Percentiles rank a stretch among this genome's conserved stretches.
phyloP scores from a whole-genome alignment of 2,329 filamentous ascomycete genomes.

The Fusarium coicis region DNA sequence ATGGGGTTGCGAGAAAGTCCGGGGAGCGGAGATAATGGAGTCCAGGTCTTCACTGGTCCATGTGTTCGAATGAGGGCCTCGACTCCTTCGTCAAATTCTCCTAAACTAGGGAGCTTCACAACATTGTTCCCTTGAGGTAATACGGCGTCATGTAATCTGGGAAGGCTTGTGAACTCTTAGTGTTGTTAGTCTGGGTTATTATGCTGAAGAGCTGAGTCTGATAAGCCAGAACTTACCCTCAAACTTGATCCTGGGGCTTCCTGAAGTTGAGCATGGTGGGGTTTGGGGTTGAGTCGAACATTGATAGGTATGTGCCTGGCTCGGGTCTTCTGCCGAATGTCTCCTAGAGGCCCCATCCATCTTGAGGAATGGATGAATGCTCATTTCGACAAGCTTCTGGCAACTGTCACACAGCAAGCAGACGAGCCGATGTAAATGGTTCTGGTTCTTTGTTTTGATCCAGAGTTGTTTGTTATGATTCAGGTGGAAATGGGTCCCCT shows the following conservation, averaged over 20 bases:
- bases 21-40: slow-evolving; percentile 45
- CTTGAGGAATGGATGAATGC: slow-evolving; percentile 37
- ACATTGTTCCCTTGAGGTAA: slow-evolving; percentile 29
- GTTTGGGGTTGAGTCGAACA: slow-evolving; percentile 35
- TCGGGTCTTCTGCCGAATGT: not conserved
- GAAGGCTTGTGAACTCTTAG: slow-evolving; percentile 43
- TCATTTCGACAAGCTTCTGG: slow-evolving; percentile 28
- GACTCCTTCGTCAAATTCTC: slow-evolving; percentile 54
- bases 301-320: slow-evolving; percentile 7
- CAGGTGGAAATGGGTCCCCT: slow-evolving; percentile 34
- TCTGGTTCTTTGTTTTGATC: slow-evolving; percentile 38
- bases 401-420: slow-evolving; percentile 13
- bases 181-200: slow-evolving; percentile 31
- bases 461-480: slow-evolving; percentile 46
- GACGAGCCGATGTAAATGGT: slow-evolving; percentile 18
- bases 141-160: slow-evolving; percentile 30
- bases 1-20: slow-evolving; percentile 37
- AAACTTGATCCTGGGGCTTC: slow-evolving; percentile 49
- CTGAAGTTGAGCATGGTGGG: slow-evolving; percentile 46
- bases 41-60: slow-evolving; percentile 44
- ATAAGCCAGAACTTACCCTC: slow-evolving; percentile 42
- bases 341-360: slow-evolving; percentile 18
- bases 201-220: slow-evolving; percentile 4
- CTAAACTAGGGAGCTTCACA: slow-evolving; percentile 50
- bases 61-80: slow-evolving; percentile 49